phyloP scores from a whole-genome alignment of 768 basidiomycete genomes.

The Lentinula sp. region DNA sequence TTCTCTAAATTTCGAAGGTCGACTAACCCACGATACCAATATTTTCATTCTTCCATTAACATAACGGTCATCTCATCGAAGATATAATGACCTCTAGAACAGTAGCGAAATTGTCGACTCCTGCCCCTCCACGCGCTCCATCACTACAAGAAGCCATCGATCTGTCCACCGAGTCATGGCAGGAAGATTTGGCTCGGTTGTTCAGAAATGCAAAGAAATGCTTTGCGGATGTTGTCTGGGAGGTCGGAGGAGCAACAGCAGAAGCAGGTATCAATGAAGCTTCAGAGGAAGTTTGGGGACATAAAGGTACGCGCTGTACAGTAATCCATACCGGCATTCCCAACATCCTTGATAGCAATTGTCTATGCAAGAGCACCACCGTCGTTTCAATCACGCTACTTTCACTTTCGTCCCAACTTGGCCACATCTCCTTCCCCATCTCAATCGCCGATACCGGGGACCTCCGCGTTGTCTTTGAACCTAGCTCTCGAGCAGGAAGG shows the following conservation, averaged over 20 bases:
- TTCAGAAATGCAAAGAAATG: conserved; percentile 83
- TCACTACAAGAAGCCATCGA: conserved; percentile 59
- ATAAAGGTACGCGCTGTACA: conserved; percentile 65
- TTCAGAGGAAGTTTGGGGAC: conserved; percentile 76
- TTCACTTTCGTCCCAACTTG: conserved; percentile 54
- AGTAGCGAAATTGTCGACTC: background rate
- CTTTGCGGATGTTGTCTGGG: conserved; percentile 98
- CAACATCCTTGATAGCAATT: conserved; percentile 51
- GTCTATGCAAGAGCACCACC: conserved; percentile 94
- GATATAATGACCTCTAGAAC: background rate
- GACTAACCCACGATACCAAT: background rate
- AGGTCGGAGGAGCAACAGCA: conserved; percentile 31
- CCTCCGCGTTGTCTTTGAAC: conserved; percentile 57
- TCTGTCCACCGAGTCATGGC: conserved; percentile 71
- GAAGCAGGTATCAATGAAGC: conserved; percentile 19
- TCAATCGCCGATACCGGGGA: conserved; percentile 38
- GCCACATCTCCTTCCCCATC: conserved; percentile 46
- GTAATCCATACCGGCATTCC: background rate
- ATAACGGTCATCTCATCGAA: background rate
- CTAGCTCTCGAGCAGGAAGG: conserved; percentile 12
- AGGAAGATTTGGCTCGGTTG: conserved; percentile 68
- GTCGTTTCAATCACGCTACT: conserved; percentile 85
- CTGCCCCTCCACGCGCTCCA: conserved; percentile 22
- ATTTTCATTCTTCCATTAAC: background rate
- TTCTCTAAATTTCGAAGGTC: background rate